A percentile compares a stretch with the other conserved stretches of the same genome.
phyloP scores from a whole-genome alignment of 169 alveolate species.

The Sarcocystis neurona region DNA sequence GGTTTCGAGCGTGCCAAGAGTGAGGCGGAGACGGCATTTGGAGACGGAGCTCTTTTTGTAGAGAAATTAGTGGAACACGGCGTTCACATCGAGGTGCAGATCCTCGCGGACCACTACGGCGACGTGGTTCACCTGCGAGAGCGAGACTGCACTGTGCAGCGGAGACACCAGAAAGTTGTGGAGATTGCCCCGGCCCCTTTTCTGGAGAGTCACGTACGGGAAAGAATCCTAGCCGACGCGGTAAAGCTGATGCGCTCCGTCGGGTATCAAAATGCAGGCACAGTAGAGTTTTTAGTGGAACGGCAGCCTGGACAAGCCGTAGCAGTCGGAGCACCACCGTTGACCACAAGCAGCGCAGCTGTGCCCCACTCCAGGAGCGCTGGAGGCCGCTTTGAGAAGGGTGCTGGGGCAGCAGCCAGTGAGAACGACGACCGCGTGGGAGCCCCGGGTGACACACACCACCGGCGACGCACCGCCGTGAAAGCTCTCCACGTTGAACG shows the following conservation, averaged over 20 bases:
- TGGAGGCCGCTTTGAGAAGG: too few relatives aligned
- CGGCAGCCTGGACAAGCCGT: too few relatives aligned
- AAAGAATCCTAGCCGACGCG: slow-evolving; percentile 74
- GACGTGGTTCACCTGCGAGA: slow-evolving; percentile 85
- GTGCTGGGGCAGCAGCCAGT: too few relatives aligned
- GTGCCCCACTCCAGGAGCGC: too few relatives aligned
- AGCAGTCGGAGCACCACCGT: too few relatives aligned
- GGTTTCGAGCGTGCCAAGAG: slow-evolving; percentile 77
- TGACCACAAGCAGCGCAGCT: too few relatives aligned
- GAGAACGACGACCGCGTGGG: slow-evolving; percentile 67
- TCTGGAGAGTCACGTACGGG: slow-evolving; percentile 67
- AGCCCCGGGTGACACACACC: background rate
- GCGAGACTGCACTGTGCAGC: slow-evolving; percentile 92
- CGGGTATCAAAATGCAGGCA: slow-evolving; percentile 84
- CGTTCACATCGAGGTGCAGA: slow-evolving; percentile 85
- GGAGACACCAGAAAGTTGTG: slow-evolving; percentile 90
- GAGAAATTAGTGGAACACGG: slow-evolving; percentile 79
- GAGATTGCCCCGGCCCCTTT: slow-evolving; percentile 71
- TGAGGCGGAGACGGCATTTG: slow-evolving; percentile 80
- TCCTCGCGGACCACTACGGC: slow-evolving; percentile 88
- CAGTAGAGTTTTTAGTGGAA: slow-evolving; percentile 72
- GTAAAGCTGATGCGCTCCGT: slow-evolving; percentile 80
- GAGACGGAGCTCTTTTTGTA: slow-evolving; percentile 77
- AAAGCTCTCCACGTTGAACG: background rate
- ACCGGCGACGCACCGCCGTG: background rate